phyloP scores from a whole-genome alignment of 495 filamentous ascomycete genomes.

The Hypoxylon lenormandii region DNA sequence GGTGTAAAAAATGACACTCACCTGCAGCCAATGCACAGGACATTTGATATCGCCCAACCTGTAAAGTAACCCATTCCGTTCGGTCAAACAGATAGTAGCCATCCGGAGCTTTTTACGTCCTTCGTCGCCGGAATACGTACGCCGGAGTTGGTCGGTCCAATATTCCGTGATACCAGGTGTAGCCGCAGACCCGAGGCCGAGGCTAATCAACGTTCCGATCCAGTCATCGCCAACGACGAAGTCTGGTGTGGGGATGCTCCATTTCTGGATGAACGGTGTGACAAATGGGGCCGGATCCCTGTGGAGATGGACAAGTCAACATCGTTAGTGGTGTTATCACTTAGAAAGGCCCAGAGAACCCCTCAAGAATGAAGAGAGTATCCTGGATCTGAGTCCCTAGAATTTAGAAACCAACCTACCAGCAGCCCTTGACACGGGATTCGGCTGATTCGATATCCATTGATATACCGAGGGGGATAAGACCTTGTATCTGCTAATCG shows the following conservation, averaged over 20 bases:
- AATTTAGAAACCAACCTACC: slow-evolving; percentile 50
- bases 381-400: background rate
- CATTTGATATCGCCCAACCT: slow-evolving; percentile 68
- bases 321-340: background rate
- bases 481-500: slow-evolving; percentile 62
- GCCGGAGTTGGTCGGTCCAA: slow-evolving; percentile 67
- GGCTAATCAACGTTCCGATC: slow-evolving; percentile 65
- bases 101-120: slow-evolving; percentile 67
- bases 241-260: slow-evolving; percentile 58
- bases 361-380: too few species aligned
- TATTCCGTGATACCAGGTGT: slow-evolving; percentile 56
- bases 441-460: slow-evolving; percentile 70
- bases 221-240: slow-evolving; percentile 68
- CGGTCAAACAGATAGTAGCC: slow-evolving; percentile 67
- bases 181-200: slow-evolving; percentile 67
- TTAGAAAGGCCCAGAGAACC: background rate
- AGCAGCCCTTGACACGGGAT: slow-evolving; percentile 66
- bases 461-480: slow-evolving; percentile 71
- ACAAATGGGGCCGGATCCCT: slow-evolving; percentile 60
- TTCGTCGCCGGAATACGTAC: slow-evolving; percentile 69
- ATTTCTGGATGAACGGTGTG: slow-evolving; percentile 59
- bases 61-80: slow-evolving; percentile 67
- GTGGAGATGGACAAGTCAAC: background rate
- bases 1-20: slow-evolving; percentile 42
- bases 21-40: slow-evolving; percentile 73